Percentiles rank a stretch among this genome's conserved stretches.
These are phyloP conservation scores for Trichophyton simii DNA, from an alignment of 2,329 filamentous ascomycete genomes.

Conservation along the genomic window DNA sequence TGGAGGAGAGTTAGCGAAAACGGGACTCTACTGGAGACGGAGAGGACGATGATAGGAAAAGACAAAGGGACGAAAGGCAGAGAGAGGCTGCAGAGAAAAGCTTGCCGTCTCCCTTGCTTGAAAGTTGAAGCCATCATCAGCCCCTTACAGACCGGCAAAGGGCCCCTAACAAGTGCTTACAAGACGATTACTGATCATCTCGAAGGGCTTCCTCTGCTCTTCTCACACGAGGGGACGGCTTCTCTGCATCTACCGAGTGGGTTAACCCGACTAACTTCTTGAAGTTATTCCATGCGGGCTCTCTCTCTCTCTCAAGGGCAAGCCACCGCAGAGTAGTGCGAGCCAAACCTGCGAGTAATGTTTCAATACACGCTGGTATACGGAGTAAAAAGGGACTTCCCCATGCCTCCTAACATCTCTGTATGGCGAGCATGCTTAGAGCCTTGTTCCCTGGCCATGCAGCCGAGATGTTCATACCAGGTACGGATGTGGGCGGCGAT, in stretches of 20 bases:
- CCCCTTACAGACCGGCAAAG: no score
- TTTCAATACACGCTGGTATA: not conserved
- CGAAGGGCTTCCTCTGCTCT: not conserved
- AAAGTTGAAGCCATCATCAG: no score
- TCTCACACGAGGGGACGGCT: no score
- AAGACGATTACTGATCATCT: not conserved
- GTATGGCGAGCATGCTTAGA: not conserved
- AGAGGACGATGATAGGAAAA: not conserved
- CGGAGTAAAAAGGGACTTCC: no score
- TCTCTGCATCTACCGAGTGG: no score
- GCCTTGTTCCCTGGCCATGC: conserved; percentile 2
- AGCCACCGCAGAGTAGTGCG: not conserved
- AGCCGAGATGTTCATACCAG: conserved; percentile 1
- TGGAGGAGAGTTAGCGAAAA: not conserved
- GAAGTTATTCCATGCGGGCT: not conserved
- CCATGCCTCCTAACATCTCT: not conserved
- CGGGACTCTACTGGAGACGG: no score
- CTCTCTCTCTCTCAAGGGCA: not conserved
- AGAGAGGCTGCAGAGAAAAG: not conserved
- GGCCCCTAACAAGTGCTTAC: not conserved
- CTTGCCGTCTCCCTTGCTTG: not conserved
- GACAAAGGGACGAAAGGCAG: not conserved
- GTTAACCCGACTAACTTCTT: no score
- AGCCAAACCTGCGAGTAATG: not conserved
- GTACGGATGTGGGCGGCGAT: conserved; percentile 1